Evolutionary conservation across 495 filamentous ascomycete species (phyloP), one percentile per base, ranked within the genome.

Genomic region (Bryoglossum gracile): DNA sequence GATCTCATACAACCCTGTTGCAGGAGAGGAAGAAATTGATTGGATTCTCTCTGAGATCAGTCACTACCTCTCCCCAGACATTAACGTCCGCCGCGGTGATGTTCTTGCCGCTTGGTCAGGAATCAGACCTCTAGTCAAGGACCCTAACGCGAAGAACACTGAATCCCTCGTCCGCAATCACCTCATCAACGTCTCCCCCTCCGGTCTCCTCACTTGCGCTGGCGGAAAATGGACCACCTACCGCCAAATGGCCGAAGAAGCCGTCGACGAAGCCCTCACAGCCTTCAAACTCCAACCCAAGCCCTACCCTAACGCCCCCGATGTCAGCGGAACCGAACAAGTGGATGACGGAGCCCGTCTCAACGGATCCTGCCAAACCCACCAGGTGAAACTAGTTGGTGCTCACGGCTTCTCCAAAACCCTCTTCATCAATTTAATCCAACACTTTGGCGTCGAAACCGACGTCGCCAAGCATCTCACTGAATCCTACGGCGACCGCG

Each of bases 221-320:
- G 92, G 92, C 51, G 92, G 92, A 17, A 97, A 97, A 69, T 98
- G 92, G 92, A 98, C 92, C 3, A 98, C 92, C 4, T 98, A 98
- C 68, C 84, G 92, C 25, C 89, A 98, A 62, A 98, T 98, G 92
- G 89, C 92, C 28, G 91, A 98, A 68, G 91, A 98, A 64, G 83
- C 86, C 44, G 92, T 98, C 24, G 91, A 98, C 58, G 85, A 89
- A 53, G 91, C 91, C 14, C 76, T 98, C 62, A 72, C 76, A 26
- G 68, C 74, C 18, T 98, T 95, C 66, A 68, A 73, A 30, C 80
- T 96, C n/a, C 70, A 75, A 42, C 68, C 86, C 4, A 68, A 67
- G 23, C 73, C 81, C 22, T 56, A 86, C 33, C 45, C 59, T 11
- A 64, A 81, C 46, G 76, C 80, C 8, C 88, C 88, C 0, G 76